Evolutionary conservation across 139 green algal species (phyloP).

Genomic region (Klebsormidium nitens): DNA sequence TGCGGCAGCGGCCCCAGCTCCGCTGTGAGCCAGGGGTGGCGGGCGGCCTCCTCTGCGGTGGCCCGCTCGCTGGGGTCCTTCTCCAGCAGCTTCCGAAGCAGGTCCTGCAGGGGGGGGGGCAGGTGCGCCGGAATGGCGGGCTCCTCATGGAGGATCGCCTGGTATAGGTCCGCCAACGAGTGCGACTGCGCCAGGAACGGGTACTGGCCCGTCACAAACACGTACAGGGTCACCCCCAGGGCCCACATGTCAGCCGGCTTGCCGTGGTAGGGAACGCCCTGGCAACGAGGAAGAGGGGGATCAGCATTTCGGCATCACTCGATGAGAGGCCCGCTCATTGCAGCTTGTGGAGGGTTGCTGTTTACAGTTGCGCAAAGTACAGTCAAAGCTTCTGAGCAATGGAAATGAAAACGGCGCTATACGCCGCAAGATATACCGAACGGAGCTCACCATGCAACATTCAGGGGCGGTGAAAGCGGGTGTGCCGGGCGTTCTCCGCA

Average conservation of each 20-base stretch:
- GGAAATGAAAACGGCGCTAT: too few relatives aligned
- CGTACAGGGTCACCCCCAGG: constrained; percentile 35
- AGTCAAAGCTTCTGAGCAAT: too few relatives aligned
- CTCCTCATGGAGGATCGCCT: constrained; percentile 13
- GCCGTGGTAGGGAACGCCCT: constrained; percentile 20
- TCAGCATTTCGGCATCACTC: too few relatives aligned
- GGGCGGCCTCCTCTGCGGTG: background rate
- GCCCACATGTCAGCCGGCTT: constrained; percentile 32
- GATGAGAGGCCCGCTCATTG: too few relatives aligned
- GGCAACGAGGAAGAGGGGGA: too few relatives aligned
- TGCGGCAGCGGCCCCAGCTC: constrained; percentile 7
- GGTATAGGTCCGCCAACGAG: background rate
- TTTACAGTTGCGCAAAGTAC: too few relatives aligned
- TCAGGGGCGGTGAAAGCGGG: constrained; percentile 30
- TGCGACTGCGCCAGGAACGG: constrained; percentile 26
- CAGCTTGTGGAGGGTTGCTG: too few relatives aligned
- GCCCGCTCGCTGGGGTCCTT: constrained; percentile 18
- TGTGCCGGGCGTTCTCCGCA: constrained; percentile 24
- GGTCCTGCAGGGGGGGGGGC: background rate
- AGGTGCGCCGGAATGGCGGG: background rate
- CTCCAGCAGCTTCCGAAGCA: constrained; percentile 4
- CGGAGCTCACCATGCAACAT: too few relatives aligned
- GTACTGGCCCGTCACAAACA: constrained; percentile 23
- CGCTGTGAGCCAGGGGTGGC: background rate
- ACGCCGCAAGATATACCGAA: too few relatives aligned